Evolutionary conservation across 2,329 filamentous ascomycete genomes (phyloP), one percentile per base, ranked within the genome.

Genomic region (Trichoderma sp.): DNA sequence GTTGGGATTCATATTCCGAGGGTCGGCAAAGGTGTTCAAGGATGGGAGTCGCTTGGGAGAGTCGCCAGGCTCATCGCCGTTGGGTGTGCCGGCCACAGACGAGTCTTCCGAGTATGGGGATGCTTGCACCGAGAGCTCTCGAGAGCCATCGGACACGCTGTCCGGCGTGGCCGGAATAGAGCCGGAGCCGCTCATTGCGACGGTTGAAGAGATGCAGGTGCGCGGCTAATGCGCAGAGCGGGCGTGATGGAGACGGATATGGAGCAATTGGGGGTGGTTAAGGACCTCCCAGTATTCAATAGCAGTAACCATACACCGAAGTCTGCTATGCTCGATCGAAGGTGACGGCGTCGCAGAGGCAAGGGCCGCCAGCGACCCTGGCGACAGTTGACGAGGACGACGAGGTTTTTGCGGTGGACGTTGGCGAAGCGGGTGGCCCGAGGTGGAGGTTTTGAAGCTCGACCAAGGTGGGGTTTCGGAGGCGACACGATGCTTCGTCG

Each of bases 1-100:
- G n/a, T 89, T 93, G 7, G 90, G 81, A 67, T 87, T 92, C 88
- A 97, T 93, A 65, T 80, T 82, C 71, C 83, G 80, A 22, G 88
- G 81, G 59, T 89, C 86, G 64, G 89, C 88, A 22, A 86, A 78
- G 56, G 87, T 86, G 72, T 88, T 86, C 50, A 89, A 77, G 5
- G 87, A 87, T 22, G 87, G 84, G 68, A 89, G 74, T 77, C 88
- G 79, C 76, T 85, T 81, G 66, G 83, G 81, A 42, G 72, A 69
- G 67, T 78, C 76, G 45, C 81, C 70, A 72, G 75, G 68, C 67
- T 79, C 72, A 3, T 76, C 76, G 65, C 84, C 83, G 60, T 82
- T 78, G 7, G 84, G 82, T 10, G 84, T 85, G 72, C 77, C 83
- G 64, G 81, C 79, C 68, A 82, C 80, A 19, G 84, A 84, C 8